Evolutionary conservation across 345 rosid genomes (phyloP).

Genomic region (Odontarrhena argentea): DNA sequence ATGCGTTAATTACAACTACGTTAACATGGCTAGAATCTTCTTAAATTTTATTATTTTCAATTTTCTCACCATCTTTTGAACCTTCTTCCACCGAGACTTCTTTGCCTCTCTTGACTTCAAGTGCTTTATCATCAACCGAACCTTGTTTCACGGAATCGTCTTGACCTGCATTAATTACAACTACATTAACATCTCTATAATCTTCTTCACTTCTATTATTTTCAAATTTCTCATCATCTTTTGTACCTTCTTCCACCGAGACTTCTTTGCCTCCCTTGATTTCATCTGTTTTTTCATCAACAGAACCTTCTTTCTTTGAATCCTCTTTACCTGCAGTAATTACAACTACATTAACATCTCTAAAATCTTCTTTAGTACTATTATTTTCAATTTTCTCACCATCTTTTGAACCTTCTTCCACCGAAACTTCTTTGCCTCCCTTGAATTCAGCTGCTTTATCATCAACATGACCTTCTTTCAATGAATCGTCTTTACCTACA

Average conservation of each 20-base stretch:
- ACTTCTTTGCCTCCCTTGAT: too few species aligned
- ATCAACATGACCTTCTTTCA: too few species aligned
- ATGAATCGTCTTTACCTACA: too few species aligned
- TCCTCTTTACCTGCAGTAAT: too few species aligned
- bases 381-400: not conserved
- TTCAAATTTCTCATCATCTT: not conserved
- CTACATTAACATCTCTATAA: not conserved
- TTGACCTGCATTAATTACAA: not conserved
- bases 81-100: not conserved
- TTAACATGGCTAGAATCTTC: not conserved
- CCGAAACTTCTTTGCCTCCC: not conserved
- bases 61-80: not conserved
- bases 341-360: too few species aligned
- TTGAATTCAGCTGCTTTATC: not conserved
- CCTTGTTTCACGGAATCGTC: not conserved
- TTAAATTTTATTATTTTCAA: not conserved
- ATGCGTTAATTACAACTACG: too few species aligned
- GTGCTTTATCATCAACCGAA: not conserved
- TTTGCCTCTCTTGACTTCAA: not conserved
- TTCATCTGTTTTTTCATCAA: too few species aligned
- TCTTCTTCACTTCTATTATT: not conserved
- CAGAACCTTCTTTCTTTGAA: too few species aligned
- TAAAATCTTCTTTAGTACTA: not conserved
- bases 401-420: not conserved
- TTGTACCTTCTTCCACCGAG: not conserved